A percentile compares a stretch with the other conserved stretches of the same genome.
Conservation (phyloP, 2,329 filamentous ascomycete species). For the Domatiomyces catenatus region DNA sequence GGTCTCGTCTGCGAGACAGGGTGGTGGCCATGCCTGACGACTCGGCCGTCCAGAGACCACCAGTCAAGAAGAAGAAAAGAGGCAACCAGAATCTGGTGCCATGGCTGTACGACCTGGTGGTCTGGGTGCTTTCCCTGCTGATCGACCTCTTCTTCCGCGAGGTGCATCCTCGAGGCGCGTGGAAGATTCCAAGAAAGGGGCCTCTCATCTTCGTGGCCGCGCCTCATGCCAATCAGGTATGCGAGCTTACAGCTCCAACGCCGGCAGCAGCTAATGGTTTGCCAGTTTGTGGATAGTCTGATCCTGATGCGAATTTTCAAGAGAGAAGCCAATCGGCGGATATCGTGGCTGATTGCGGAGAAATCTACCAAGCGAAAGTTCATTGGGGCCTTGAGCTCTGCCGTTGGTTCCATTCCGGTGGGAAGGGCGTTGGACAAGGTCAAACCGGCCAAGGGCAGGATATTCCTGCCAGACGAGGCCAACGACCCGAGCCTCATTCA, state of each 20-base stretch:
- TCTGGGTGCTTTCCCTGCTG: slow-evolving; percentile 46
- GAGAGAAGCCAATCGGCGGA: slow-evolving; percentile 70
- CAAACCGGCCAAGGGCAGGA: slow-evolving; percentile 59
- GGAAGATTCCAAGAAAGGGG: slow-evolving; percentile 78
- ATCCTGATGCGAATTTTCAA: slow-evolving; percentile 84
- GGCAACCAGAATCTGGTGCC: slow-evolving; percentile 30
- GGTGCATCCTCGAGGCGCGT: slow-evolving; percentile 84
- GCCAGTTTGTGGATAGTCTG: slow-evolving; percentile 82
- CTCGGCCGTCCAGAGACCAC: background rate
- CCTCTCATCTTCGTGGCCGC: slow-evolving; percentile 92
- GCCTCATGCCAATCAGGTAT: slow-evolving; percentile 86
- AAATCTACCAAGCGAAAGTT: slow-evolving; percentile 86
- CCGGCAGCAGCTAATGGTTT: slow-evolving; percentile 3
- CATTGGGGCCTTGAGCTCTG: slow-evolving; percentile 70
- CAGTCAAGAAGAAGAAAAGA: slow-evolving; percentile 5
- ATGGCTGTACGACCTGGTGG: slow-evolving; percentile 35
- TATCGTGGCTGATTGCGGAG: slow-evolving; percentile 84
- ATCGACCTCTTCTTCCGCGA: slow-evolving; percentile 97
- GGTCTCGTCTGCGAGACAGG: background rate
- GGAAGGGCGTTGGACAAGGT: slow-evolving; percentile 80
- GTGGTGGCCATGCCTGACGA: background rate
- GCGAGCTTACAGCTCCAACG: slow-evolving; percentile 15
- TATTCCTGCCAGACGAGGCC: slow-evolving; percentile 80
- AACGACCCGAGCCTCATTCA: slow-evolving; percentile 69
- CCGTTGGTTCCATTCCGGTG: slow-evolving; percentile 83